Evolutionary conservation across 495 filamentous ascomycete species (phyloP).

Genomic region (Friedmanniomyces simplex): DNA sequence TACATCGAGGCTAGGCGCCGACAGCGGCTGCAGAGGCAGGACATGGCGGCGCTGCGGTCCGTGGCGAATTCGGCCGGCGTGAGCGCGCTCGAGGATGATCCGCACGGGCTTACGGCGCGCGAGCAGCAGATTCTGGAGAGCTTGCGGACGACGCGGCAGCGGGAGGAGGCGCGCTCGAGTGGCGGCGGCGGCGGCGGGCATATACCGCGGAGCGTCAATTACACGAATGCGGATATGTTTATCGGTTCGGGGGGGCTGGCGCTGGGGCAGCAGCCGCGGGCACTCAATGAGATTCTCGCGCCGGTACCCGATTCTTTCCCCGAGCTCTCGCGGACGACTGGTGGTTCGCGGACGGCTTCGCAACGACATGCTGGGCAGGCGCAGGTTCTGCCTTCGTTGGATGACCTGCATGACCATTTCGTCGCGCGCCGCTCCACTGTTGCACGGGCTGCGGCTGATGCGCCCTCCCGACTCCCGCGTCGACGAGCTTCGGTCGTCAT

Average conservation of each 20-base stretch:
- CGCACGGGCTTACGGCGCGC: slow-evolving; percentile 43
- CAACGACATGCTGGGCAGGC: not conserved
- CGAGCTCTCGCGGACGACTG: slow-evolving; percentile 11
- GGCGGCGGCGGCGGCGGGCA: not conserved
- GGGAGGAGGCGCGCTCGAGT: slow-evolving; percentile 25
- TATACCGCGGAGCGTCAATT: slow-evolving; percentile 33
- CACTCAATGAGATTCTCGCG: slow-evolving; percentile 8
- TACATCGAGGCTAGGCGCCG: slow-evolving; percentile 32
- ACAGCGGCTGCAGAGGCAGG: slow-evolving; percentile 21
- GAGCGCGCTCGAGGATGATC: slow-evolving; percentile 27
- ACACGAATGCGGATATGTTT: slow-evolving; percentile 33
- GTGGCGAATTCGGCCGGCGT: slow-evolving; percentile 16
- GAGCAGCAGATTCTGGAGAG: slow-evolving; percentile 52
- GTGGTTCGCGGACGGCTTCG: slow-evolving; percentile 2
- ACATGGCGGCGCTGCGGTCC: slow-evolving; percentile 8
- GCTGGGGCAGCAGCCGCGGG: not conserved
- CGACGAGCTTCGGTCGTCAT: slow-evolving; percentile 25
- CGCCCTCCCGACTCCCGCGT: slow-evolving; percentile 20
- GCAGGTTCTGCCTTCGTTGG: not conserved
- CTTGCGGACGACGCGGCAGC: slow-evolving; percentile 35
- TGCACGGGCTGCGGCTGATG: not conserved
- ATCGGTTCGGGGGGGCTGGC: not conserved
- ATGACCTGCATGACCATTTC: not conserved
- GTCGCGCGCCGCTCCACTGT: not conserved
- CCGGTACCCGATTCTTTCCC: slow-evolving; percentile 15